A percentile compares a stretch with the other conserved stretches of the same genome.
phyloP scores from a whole-genome alignment of 495 filamentous ascomycete species.

The Saxophila tyrrhenica region DNA sequence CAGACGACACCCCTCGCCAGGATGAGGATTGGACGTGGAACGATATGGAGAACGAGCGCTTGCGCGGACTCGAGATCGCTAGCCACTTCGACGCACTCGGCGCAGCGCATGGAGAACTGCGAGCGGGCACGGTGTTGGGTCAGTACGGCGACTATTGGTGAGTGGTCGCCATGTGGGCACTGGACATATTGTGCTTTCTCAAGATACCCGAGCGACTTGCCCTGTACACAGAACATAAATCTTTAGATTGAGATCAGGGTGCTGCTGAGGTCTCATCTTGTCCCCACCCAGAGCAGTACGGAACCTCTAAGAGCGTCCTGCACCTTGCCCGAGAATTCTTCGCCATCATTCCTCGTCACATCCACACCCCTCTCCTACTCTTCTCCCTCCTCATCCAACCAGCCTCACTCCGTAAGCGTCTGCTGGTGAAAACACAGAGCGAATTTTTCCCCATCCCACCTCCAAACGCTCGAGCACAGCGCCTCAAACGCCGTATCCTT shows the following conservation, averaged over 20 bases:
- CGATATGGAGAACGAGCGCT: constrained; percentile 29
- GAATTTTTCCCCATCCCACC: constrained; percentile 1
- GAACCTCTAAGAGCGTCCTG: too few species aligned
- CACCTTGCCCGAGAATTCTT: too few species aligned
- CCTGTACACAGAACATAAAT: neutral
- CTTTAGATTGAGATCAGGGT: too few species aligned
- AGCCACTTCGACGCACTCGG: constrained; percentile 27
- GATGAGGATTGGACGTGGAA: constrained; percentile 32
- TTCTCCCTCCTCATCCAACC: too few species aligned
- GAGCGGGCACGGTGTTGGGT: constrained; percentile 27
- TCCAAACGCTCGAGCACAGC: constrained; percentile 1
- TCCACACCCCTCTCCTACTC: too few species aligned
- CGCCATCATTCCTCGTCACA: too few species aligned
- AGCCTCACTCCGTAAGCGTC: neutral
- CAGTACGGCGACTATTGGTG: constrained; percentile 30
- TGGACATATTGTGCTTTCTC: neutral
- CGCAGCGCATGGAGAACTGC: constrained; percentile 29
- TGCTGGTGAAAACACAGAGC: constrained; percentile 1
- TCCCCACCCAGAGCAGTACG: too few species aligned
- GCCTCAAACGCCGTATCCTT: neutral
- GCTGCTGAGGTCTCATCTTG: too few species aligned
- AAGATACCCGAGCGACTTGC: neutral
- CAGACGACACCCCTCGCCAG: neutral
- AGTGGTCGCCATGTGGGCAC: neutral
- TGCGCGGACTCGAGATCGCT: constrained; percentile 28